These are phyloP conservation scores for Rhizopus sp. DNA, from an alignment of 371 early-diverging fungal genomes.

Conservation along the genomic window DNA sequence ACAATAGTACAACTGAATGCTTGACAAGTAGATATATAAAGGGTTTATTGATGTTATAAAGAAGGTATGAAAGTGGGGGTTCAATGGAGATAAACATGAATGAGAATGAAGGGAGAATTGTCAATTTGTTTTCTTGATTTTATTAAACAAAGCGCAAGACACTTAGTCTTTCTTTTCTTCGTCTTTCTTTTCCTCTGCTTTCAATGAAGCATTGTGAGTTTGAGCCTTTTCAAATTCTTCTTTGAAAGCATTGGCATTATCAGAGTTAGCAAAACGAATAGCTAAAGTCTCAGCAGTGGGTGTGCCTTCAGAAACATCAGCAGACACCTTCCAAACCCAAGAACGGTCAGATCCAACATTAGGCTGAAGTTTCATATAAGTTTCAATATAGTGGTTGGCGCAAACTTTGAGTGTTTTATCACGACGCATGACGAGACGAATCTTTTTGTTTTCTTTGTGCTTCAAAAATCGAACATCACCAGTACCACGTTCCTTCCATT, in stretches of 20 bases:
- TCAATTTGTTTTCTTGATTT: background rate
- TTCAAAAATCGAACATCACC: conserved; percentile 94
- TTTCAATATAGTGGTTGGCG: conserved; percentile 94
- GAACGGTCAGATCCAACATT: conserved; percentile 97
- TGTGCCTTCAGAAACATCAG: conserved; percentile 91
- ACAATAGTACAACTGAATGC: no score
- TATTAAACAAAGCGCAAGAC: background rate
- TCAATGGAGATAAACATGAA: background rate
- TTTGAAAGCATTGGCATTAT: conserved; percentile 67
- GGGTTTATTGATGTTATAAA: no score
- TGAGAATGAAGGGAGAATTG: no score
- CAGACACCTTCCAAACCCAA: conserved; percentile 93
- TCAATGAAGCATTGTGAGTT: conserved; percentile 35
- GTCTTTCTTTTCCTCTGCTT: conserved; percentile 35
- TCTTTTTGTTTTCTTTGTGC: conserved; percentile 85
- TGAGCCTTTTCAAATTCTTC: conserved; percentile 52
- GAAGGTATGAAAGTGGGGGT: background rate
- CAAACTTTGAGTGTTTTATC: conserved; percentile 98
- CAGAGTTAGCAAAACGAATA: conserved; percentile 94
- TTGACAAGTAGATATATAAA: no score
- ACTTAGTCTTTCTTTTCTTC: conserved; percentile 17
- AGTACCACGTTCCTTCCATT: conserved; percentile 99
- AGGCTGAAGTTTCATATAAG: conserved; percentile 86
- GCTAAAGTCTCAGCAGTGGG: conserved; percentile 86
- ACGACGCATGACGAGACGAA: conserved; percentile 96